Base-by-base conservation (phyloP, 140 eudicot genomes). In the Flaveria floridana region DNA sequence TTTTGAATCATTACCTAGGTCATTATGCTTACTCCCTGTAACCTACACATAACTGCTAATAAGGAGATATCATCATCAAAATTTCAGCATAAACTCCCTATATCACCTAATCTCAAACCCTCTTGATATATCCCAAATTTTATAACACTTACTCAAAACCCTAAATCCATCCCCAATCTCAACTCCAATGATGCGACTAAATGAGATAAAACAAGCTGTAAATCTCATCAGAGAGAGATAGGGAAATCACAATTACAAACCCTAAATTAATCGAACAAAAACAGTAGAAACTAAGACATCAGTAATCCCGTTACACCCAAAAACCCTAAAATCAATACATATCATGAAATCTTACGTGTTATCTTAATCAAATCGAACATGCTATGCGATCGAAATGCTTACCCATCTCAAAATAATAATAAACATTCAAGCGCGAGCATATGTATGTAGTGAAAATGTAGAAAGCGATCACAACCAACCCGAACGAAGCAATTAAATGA, bases 261-360 rank as follows among this genome's bases (percentile, higher is more conserved):
- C 71, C 71, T 19, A 66, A 41, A 19, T 19, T 39, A 41, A 66
- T 66, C 53, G 16, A 66, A 41, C 71, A 39, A 2, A 16, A 66
- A 41, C 53, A 18, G 25, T 23, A 23, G 25, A 23, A 23, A 23
- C 25, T 23, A 0, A 23, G 16, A 21, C 23, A 64, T 64, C 21
- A 51, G 26, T 39, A 8, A 65, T 7, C 70, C 21, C 18, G 13
- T 34, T 44, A 30, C 52, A 47, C 61, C 34, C 50, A 78, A 78
- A 78, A 78, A 48, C 72, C 72, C 66, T 78, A 78, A 48, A 71
- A 62, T 52, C 82, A 48, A 34, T 65, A 63, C 56, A 59, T 58
- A 21, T 70, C 64, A 63, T 63, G 62, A 25, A 57, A 63, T 13
- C 72, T 47, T 74, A 63, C 3, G 65, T 62, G 71, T 30, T 28